Evolutionary conservation across 2,329 filamentous ascomycete genomes (phyloP).

Genomic region (Fusarium sp.): DNA sequence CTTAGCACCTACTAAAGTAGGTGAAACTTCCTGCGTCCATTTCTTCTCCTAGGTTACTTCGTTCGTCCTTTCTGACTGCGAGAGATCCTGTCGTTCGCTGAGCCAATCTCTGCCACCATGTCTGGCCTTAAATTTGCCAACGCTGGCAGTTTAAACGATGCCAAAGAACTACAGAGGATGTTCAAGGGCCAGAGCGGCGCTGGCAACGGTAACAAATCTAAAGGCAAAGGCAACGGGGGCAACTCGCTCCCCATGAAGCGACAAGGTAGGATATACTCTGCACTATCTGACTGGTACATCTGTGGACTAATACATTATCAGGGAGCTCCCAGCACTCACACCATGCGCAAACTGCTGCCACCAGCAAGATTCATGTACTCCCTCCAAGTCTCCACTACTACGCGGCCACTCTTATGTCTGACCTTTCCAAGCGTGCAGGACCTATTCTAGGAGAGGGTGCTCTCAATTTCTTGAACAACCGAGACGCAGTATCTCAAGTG

Average conservation of each 20-base stretch:
- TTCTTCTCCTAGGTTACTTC: background rate
- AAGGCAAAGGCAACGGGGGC: background rate
- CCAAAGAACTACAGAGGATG: conserved; percentile 41
- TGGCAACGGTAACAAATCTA: background rate
- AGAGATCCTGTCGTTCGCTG: background rate
- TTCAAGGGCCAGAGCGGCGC: conserved; percentile 31
- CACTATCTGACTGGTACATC: background rate
- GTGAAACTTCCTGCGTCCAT: background rate
- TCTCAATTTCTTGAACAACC: conserved; percentile 40
- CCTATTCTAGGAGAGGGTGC: conserved; percentile 36
- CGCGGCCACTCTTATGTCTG: conserved; percentile 10
- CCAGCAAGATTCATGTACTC: conserved; percentile 1
- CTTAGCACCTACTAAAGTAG: background rate
- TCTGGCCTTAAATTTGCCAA: conserved; percentile 37
- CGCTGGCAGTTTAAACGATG: conserved; percentile 42
- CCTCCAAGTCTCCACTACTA: conserved; percentile 39
- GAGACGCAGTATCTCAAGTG: conserved; percentile 7
- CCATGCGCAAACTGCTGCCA: background rate
- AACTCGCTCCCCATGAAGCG: conserved; percentile 15
- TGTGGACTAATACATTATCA: conserved; percentile 3
- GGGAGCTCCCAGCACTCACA: conserved; percentile 3
- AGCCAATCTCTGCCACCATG: background rate
- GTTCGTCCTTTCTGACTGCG: background rate
- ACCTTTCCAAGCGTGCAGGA: conserved; percentile 21
- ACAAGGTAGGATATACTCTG: conserved; percentile 10